phyloP scores from a whole-genome alignment of 1,139 yeast species.

The Sugiyamaella sp. region DNA sequence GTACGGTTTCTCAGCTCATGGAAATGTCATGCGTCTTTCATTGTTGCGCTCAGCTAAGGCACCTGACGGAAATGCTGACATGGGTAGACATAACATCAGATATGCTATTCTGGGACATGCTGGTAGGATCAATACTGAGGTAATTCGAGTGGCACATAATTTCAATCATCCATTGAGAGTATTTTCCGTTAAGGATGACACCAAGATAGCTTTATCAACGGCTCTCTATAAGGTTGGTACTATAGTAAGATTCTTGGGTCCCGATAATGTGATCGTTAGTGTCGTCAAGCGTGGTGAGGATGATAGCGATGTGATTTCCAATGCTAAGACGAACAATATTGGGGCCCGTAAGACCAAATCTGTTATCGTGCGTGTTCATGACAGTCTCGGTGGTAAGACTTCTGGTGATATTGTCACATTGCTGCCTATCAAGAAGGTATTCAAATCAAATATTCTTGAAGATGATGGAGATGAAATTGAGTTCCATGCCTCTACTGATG shows the following conservation, averaged over 20 bases:
- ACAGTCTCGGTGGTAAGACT: conserved; percentile 77
- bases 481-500: conserved; percentile 34
- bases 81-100: conserved; percentile 82
- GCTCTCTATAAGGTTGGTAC: conserved; percentile 25
- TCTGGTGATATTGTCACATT: conserved; percentile 49
- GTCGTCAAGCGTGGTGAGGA: conserved; percentile 88
- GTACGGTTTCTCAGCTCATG: conserved; percentile 93
- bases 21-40: conserved; percentile 81
- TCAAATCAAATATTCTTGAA: conserved; percentile 70
- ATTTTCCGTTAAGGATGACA: conserved; percentile 46
- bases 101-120: conserved; percentile 84
- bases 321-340: conserved; percentile 44
- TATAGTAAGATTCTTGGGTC: conserved; percentile 48
- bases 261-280: conserved; percentile 64
- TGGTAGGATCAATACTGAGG: conserved; percentile 63
- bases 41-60: conserved; percentile 84
- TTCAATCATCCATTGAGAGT: conserved; percentile 63
- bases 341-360: conserved; percentile 41
- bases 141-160: conserved; percentile 75
- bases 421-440: conserved; percentile 50
- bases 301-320: conserved; percentile 55
- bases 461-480: conserved; percentile 53
- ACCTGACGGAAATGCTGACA: conserved; percentile 91
- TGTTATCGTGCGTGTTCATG: conserved; percentile 75
- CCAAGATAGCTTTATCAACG: conserved; percentile 18